Conservation (phyloP, 1,284 basidiomycete species). For the Earliella scabrosa region DNA sequence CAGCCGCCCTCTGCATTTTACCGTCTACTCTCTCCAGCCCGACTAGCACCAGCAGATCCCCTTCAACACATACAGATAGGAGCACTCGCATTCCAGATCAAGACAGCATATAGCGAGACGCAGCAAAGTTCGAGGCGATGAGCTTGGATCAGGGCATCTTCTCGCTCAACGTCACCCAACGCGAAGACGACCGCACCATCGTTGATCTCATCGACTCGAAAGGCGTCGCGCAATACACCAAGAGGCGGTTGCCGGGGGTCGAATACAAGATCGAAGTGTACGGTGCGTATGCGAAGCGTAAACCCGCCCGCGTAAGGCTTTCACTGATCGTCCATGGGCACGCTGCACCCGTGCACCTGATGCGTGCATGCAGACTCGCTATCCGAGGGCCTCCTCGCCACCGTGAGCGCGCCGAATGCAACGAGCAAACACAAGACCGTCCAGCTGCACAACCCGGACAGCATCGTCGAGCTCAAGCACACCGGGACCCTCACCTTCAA, state of each 20-base stretch:
- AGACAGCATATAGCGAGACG: not conserved
- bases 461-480: slow-evolving; percentile 70
- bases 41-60: too few relatives aligned
- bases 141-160: slow-evolving; percentile 72
- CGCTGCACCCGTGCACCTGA: not conserved
- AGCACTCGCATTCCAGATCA: too few relatives aligned
- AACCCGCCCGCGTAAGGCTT: too few relatives aligned
- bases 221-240: slow-evolving; percentile 70
- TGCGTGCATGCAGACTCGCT: slow-evolving; percentile 55
- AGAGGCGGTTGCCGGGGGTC: slow-evolving; percentile 54
- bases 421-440: slow-evolving; percentile 75
- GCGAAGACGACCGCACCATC: slow-evolving; percentile 58
- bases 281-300: slow-evolving; percentile 55
- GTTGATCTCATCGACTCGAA: slow-evolving; percentile 69
- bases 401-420: slow-evolving; percentile 62
- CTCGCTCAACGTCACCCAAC: slow-evolving; percentile 67
- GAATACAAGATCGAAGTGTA: slow-evolving; percentile 68
- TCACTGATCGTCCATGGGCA: too few relatives aligned
- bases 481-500: slow-evolving; percentile 75
- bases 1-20: not conserved
- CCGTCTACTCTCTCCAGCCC: too few relatives aligned
- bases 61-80: too few relatives aligned
- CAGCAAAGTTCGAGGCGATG: not conserved
- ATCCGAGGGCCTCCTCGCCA: slow-evolving; percentile 66
- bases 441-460: slow-evolving; percentile 76